phyloP scores from a whole-genome alignment of 768 basidiomycete species.

The Cystoderma amianthinum region DNA sequence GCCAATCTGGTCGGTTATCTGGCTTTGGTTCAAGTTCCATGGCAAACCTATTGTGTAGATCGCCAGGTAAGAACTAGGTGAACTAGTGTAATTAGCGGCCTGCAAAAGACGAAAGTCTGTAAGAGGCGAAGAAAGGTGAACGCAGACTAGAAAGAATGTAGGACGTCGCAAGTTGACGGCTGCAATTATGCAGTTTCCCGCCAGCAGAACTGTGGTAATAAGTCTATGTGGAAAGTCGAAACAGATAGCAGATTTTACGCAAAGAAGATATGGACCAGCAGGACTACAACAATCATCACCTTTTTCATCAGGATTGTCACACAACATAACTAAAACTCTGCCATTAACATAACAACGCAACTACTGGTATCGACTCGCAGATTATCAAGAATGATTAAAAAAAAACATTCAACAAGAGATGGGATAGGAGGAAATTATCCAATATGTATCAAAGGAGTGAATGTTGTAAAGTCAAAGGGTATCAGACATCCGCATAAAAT shows the following conservation, averaged over 20 bases:
- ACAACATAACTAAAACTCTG: background rate
- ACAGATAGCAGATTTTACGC: too few species aligned
- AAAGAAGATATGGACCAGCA: too few species aligned
- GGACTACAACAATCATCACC: too few species aligned
- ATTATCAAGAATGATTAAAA: slow-evolving; percentile 3
- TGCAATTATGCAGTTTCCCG: too few species aligned
- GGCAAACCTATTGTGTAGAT: slow-evolving; percentile 5
- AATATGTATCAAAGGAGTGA: slow-evolving; percentile 15
- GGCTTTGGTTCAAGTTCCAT: slow-evolving; percentile 32
- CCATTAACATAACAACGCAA: slow-evolving; percentile 1
- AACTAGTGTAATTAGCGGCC: too few species aligned
- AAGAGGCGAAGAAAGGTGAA: too few species aligned
- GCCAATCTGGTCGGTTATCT: slow-evolving; percentile 26
- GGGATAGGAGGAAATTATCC: slow-evolving; percentile 18
- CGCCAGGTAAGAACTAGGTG: background rate
- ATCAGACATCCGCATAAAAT: slow-evolving; percentile 15
- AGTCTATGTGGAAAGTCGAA: too few species aligned
- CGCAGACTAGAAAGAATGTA: too few species aligned
- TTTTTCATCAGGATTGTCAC: background rate
- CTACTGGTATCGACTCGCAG: background rate
- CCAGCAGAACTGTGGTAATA: too few species aligned
- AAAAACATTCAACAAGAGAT: background rate
- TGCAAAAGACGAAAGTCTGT: too few species aligned
- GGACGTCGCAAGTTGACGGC: too few species aligned
- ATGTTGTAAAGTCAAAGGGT: slow-evolving; percentile 12